Base-by-base conservation (phyloP, 495 filamentous ascomycete species). In the Apiosordaria backusii region DNA sequence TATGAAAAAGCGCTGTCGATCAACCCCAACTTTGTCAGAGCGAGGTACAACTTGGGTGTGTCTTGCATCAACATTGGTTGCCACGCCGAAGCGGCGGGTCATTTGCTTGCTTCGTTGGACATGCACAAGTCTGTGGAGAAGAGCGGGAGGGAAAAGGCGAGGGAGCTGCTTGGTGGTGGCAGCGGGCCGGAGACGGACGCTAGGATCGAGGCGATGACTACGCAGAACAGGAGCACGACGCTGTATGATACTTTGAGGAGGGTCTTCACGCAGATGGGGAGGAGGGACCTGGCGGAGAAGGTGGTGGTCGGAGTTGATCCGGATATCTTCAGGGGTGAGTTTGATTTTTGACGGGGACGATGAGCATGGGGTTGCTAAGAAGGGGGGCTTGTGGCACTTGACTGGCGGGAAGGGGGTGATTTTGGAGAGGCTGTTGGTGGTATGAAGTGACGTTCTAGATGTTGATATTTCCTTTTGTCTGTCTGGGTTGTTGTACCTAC, bases 11-110 rank as follows among this genome's bases (percentile, higher is more conserved):
- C 95, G 0, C 83, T 99, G 13, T 88, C 85, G 62, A 86, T 97
- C 59, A 89, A 91, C 70, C 89, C 93, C 50, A 97, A 97, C 81
- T 99, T 99, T 71, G 96, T 98, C 23, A 90, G 95, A 45, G 95
- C 95, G 4, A 87, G 95, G 10, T 99, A 99, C 79, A 99, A 99
- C 78, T 87, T 99, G 7, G 95, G 95, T 50, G 95, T 99, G 4
- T 89, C 86, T 18, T 99, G 95, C 76, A 98, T 99, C 75, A 99
- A 99, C 77, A 97, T 99, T 67, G 93, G 93, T 22, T 97, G 93
- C 78, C 93, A 90, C 73, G 88, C 88, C 19, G 91, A 97, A 80
- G 95, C 95, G 0, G 95, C 96, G 4, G 90, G 92, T 68, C 95
- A 99, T 77, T 84, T 99, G n/a, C 85, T 99, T 0, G 92, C 93